A percentile compares a stretch with the other conserved stretches of the same genome.
Conservation (phyloP, 331 rosid genomes). For the Quercus lobata region DNA sequence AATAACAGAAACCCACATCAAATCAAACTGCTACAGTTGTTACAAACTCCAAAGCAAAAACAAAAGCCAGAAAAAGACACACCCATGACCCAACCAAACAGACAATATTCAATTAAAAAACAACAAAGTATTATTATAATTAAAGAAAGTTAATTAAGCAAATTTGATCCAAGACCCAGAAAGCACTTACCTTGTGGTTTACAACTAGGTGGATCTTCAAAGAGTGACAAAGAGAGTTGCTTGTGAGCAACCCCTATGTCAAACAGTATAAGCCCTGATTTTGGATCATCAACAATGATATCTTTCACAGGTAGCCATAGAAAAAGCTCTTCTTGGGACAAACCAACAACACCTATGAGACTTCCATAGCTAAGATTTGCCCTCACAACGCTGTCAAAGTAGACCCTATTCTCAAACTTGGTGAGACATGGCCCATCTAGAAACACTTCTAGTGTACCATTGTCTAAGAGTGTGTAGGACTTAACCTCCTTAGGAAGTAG, state of each 20-base stretch:
- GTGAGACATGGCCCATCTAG: slow-evolving; percentile 80
- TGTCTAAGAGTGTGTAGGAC: slow-evolving; percentile 54
- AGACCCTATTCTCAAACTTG: slow-evolving; percentile 70
- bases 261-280: slow-evolving; percentile 68
- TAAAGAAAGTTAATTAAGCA: background rate
- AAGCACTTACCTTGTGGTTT: slow-evolving; percentile 49
- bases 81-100: background rate
- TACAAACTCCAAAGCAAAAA: background rate
- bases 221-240: slow-evolving; percentile 76
- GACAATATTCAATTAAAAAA: background rate
- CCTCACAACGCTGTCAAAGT: slow-evolving; percentile 56
- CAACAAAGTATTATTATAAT: background rate
- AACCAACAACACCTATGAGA: slow-evolving; percentile 73
- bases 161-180: background rate
- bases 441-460: slow-evolving; percentile 72
- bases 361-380: slow-evolving; percentile 89
- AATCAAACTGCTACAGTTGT: slow-evolving; percentile 27
- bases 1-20: slow-evolving; percentile 23
- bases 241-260: slow-evolving; percentile 88
- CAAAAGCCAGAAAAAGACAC: background rate
- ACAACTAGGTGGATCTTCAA: slow-evolving; percentile 87
- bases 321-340: slow-evolving; percentile 82
- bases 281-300: slow-evolving; percentile 71
- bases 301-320: slow-evolving; percentile 86
- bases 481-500: slow-evolving; percentile 71